Base-by-base conservation (phyloP, 805 yeast species). In the Blastobotrys chiropterorum region DNA sequence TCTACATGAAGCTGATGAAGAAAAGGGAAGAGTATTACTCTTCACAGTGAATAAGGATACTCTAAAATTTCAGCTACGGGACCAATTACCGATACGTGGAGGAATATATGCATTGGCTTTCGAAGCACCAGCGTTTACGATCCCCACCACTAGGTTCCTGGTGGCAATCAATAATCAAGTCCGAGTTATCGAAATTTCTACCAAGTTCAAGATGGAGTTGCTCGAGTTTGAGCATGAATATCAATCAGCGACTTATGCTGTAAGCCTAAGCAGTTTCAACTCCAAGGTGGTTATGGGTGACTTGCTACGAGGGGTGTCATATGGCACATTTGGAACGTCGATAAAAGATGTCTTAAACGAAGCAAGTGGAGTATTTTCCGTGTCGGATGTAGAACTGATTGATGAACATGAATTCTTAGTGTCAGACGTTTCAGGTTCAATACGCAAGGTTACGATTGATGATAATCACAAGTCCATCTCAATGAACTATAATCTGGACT, bases 11-110 rank as follows among this genome's bases (percentile, higher is more conserved):
- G 16, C 4, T 16, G 39, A 38, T 2, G 15, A 15, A n/a, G 16
- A n/a, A 19, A n/a, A 19, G n/a, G 26, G 38, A 14, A 14, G 38
- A n/a, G 11, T 44, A 3, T 22, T 44, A 4, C 47, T 44, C 11
- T 44, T 26, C 39, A 44, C 47, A 22, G 45, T 30, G 21, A 30
- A 41, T 14, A 4, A 38, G 30, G 45, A 47, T n/a, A 22, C 17
- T 3, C 34, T 14, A 5, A n/a, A 42, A 14, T 38, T 38, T 17
- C 26, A n/a, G 19, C 46, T 26, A 13, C 7, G 6, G 3, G 15
- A 22, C 13, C 14, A n/a, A 15, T 16, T 44, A 6, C n/a, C 16
- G 7, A 3, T 30, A 14, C 38, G 19, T 13, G 47, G 39, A 3
- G n/a, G 31, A 14, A 38, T 26, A 3, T 14, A 22, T n/a, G 38